phyloP scores from a whole-genome alignment of 2,329 filamentous ascomycete species.

The Sporothrix brasiliensis region DNA sequence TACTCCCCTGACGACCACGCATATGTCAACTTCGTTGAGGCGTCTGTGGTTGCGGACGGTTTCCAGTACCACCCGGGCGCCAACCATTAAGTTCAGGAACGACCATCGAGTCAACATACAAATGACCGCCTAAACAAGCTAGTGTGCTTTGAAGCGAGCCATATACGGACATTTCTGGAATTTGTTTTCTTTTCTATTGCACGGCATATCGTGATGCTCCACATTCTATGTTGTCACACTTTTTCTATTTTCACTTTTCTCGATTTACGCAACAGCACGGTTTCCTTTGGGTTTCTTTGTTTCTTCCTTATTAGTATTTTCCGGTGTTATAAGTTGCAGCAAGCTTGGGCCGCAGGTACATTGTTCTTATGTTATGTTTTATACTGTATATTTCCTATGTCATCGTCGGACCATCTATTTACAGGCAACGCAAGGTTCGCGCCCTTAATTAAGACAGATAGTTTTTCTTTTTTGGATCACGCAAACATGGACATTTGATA shows the following conservation, averaged over 20 bases:
- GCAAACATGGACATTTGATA: background rate
- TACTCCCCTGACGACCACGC: conserved; percentile 45
- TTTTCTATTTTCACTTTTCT: conserved; percentile 1
- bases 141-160: background rate
- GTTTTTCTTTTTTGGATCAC: conserved; percentile 9
- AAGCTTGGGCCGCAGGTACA: conserved; percentile 12
- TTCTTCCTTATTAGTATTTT: background rate
- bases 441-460: conserved; percentile 19
- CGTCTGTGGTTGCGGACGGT: conserved; percentile 50
- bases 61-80: conserved; percentile 47
- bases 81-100: conserved; percentile 21
- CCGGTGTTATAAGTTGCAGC: conserved; percentile 10
- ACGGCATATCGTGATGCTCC: conserved; percentile 10
- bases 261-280: conserved; percentile 25
- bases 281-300: background rate
- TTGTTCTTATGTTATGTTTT: conserved; percentile 1
- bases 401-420: background rate
- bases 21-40: conserved; percentile 36
- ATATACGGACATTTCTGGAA: background rate
- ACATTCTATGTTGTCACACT: background rate
- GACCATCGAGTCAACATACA: too few relatives aligned
- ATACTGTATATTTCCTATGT: background rate
- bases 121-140: background rate
- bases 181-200: background rate
- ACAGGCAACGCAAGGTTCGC: background rate